Evolutionary conservation across 1,284 basidiomycete species (phyloP).

Genomic region (Tilletia horrida): DNA sequence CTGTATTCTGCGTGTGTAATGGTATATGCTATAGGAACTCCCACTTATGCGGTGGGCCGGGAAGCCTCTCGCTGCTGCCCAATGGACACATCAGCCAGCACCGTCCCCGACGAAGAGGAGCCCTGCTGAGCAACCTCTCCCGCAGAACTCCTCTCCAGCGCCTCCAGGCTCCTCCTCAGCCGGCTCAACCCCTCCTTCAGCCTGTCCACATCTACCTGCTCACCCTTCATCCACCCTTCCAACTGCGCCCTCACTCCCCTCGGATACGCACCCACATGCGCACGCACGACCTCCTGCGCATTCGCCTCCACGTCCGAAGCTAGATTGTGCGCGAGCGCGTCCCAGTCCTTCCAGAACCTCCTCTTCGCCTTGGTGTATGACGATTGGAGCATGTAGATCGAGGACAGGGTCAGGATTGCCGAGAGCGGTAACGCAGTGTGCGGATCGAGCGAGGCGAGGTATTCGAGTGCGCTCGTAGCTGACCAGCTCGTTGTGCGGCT

Average conservation of each 20-base stretch:
- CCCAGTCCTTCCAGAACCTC: constrained; percentile 9
- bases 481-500: too few relatives aligned
- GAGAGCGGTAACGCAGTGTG: background rate
- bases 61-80: too few relatives aligned
- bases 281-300: constrained; percentile 4
- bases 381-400: constrained; percentile 10
- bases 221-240: background rate
- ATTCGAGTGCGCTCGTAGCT: background rate
- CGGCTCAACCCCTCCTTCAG: background rate
- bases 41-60: too few relatives aligned
- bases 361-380: constrained; percentile 13
- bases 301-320: background rate
- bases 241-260: background rate
- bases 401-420: background rate
- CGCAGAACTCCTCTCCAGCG: background rate
- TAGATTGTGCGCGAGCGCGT: constrained; percentile 6
- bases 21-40: too few relatives aligned
- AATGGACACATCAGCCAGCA: too few relatives aligned
- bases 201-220: background rate
- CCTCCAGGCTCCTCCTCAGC: background rate
- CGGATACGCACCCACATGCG: constrained; percentile 9
- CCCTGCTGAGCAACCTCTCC: too few relatives aligned
- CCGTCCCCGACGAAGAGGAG: too few relatives aligned
- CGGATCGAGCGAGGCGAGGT: constrained; percentile 1
- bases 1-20: too few relatives aligned